Evolutionary conservation across 768 basidiomycete species (phyloP).

Genomic region (Chalciporus piperatus): DNA sequence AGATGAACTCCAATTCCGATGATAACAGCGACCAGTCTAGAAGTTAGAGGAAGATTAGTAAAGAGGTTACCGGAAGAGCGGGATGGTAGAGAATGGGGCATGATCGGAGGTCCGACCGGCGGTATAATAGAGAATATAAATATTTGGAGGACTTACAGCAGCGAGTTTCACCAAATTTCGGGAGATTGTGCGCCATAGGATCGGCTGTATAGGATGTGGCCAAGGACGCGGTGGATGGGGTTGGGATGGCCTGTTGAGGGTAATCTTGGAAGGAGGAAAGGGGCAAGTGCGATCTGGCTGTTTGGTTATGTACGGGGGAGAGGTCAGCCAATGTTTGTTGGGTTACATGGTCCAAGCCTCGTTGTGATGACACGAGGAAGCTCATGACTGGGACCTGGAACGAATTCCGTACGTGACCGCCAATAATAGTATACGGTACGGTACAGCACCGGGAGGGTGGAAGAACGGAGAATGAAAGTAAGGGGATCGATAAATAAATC

Average conservation of each 20-base stretch:
- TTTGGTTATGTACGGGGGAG: constrained; percentile 32
- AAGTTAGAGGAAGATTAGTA: constrained; percentile 14
- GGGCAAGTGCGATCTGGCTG: constrained; percentile 35
- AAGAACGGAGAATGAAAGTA: constrained; percentile 19
- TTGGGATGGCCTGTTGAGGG: constrained; percentile 32
- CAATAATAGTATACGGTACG: constrained; percentile 21
- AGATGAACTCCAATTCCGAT: constrained; percentile 74
- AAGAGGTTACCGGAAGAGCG: constrained; percentile 14
- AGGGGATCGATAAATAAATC: constrained; percentile 15
- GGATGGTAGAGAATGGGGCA: constrained; percentile 8
- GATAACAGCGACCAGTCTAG: constrained; percentile 82
- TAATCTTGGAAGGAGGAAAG: constrained; percentile 37
- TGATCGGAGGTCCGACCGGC: constrained; percentile 25
- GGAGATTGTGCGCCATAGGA: constrained; percentile 38
- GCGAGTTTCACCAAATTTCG: constrained; percentile 67
- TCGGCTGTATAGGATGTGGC: constrained; percentile 32
- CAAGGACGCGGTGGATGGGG: constrained; percentile 27
- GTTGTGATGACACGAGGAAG: constrained; percentile 36
- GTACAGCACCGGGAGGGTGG: constrained; percentile 13
- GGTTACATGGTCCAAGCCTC: constrained; percentile 25
- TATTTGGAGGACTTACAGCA: constrained; percentile 57
- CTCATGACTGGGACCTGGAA: constrained; percentile 29
- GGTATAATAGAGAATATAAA: constrained; percentile 11
- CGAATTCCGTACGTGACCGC: constrained; percentile 16
- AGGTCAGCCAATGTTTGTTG: constrained; percentile 27